These are phyloP conservation scores for Mycena sp. DNA, from an alignment of 1,284 basidiomycete species.

Conservation along the genomic window DNA sequence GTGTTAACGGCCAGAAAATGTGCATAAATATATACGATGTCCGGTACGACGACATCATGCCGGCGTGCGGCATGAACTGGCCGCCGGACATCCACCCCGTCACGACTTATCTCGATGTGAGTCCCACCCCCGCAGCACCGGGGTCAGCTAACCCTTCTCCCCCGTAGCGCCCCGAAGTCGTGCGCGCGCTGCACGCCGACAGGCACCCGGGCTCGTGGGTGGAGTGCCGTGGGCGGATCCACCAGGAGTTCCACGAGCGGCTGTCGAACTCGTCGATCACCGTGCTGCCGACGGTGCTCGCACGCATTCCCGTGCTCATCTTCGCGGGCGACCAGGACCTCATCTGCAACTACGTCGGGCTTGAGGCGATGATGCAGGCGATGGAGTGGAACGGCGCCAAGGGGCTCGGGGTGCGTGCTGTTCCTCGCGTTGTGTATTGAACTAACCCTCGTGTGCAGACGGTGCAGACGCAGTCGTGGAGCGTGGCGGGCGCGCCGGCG, in stretches of 20 bases:
- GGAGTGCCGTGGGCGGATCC: conserved; percentile 85
- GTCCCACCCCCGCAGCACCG: conserved; percentile 39
- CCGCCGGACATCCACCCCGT: conserved; percentile 88
- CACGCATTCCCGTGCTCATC: conserved; percentile 86
- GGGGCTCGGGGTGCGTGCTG: conserved; percentile 82
- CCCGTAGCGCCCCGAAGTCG: conserved; percentile 80
- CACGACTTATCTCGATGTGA: conserved; percentile 82
- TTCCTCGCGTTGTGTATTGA: conserved; percentile 1
- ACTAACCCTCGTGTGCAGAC: conserved; percentile 54
- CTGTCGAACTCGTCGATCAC: conserved; percentile 78
- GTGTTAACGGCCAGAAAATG: conserved; percentile 74
- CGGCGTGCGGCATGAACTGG: conserved; percentile 99
- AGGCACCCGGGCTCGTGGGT: conserved; percentile 86
- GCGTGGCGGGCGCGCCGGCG: conserved; percentile 78
- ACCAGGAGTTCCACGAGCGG: conserved; percentile 66
- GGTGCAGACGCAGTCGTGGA: conserved; percentile 83
- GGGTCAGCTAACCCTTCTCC: neutral
- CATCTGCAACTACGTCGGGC: conserved; percentile 95
- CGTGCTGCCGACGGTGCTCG: conserved; percentile 83
- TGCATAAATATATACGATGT: conserved; percentile 98
- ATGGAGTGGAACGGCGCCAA: conserved; percentile 87
- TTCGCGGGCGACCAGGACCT: conserved; percentile 97
- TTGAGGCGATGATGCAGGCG: conserved; percentile 85
- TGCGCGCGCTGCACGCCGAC: conserved; percentile 84
- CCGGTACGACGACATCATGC: conserved; percentile 83